A percentile compares a stretch with the other conserved stretches of the same genome.
These are phyloP conservation scores for Xylaria bambusicola DNA, from an alignment of 495 filamentous ascomycete species.

Conservation along the genomic window DNA sequence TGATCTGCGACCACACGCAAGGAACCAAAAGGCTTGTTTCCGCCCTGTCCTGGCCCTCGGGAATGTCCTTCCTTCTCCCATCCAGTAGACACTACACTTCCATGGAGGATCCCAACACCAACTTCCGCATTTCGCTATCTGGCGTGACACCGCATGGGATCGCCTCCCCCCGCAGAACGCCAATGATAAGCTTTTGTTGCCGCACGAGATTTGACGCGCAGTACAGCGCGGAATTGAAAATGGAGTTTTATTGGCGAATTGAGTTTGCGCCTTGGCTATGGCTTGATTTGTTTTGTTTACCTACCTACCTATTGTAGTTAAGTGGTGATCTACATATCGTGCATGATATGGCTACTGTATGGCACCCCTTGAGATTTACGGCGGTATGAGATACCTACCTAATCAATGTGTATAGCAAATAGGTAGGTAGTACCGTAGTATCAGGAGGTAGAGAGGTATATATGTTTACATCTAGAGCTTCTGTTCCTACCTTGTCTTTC, in stretches of 20 bases:
- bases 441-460: background rate
- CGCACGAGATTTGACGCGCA: slow-evolving; percentile 6
- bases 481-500: background rate
- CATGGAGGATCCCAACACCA: too few relatives aligned
- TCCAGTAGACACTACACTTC: background rate
- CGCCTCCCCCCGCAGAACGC: background rate
- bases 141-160: background rate
- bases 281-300: background rate
- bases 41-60: background rate
- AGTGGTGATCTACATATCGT: background rate
- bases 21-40: background rate
- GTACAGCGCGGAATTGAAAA: too few relatives aligned
- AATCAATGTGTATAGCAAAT: too few relatives aligned
- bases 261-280: too few relatives aligned
- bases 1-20: too few relatives aligned
- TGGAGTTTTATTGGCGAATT: too few relatives aligned
- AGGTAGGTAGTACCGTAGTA: background rate
- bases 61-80: background rate
- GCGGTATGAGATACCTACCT: too few relatives aligned
- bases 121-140: slow-evolving; percentile 11
- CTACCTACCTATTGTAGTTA: background rate
- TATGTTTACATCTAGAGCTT: background rate
- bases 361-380: too few relatives aligned
- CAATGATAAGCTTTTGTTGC: slow-evolving; percentile 13
- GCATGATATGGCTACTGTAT: background rate